Conservation (phyloP, 1,284 basidiomycete genomes). For the Leccinum pachyderme region DNA sequence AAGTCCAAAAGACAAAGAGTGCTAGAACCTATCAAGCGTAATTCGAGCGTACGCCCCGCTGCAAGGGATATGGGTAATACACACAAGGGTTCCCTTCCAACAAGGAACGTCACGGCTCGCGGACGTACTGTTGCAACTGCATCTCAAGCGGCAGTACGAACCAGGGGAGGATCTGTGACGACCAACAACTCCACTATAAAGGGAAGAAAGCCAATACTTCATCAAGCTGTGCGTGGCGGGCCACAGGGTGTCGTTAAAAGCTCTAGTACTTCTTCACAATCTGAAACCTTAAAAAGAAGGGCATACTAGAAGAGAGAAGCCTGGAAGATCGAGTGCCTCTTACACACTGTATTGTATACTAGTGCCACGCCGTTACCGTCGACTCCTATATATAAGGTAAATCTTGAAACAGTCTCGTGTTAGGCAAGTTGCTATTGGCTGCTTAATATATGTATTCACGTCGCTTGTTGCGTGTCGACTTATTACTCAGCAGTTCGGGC, state of each 20-base stretch:
- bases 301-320: conserved; percentile 9
- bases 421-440: background rate
- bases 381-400: background rate
- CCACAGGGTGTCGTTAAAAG: conserved; percentile 19
- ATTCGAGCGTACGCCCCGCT: conserved; percentile 29
- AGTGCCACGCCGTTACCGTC: conserved; percentile 12
- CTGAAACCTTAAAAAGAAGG: conserved; percentile 23
- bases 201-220: conserved; percentile 14
- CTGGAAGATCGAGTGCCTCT: background rate
- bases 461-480: background rate
- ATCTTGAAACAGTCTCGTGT: background rate
- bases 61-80: conserved; percentile 11
- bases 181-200: conserved; percentile 12
- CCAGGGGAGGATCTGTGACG: conserved; percentile 11
- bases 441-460: background rate
- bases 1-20: conserved; percentile 30
- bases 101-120: conserved; percentile 10
- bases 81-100: conserved; percentile 16
- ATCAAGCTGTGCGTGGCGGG: conserved; percentile 11
- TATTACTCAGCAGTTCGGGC: background rate
- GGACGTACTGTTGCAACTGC: conserved; percentile 9
- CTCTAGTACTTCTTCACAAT: conserved; percentile 29
- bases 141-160: conserved; percentile 13
- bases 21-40: conserved; percentile 27
- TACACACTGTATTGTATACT: conserved; percentile 22